Percentiles rank a stretch among this genome's conserved stretches.
phyloP scores from a whole-genome alignment of 306 rosid species.

The Herpetospermum pedunculosum region DNA sequence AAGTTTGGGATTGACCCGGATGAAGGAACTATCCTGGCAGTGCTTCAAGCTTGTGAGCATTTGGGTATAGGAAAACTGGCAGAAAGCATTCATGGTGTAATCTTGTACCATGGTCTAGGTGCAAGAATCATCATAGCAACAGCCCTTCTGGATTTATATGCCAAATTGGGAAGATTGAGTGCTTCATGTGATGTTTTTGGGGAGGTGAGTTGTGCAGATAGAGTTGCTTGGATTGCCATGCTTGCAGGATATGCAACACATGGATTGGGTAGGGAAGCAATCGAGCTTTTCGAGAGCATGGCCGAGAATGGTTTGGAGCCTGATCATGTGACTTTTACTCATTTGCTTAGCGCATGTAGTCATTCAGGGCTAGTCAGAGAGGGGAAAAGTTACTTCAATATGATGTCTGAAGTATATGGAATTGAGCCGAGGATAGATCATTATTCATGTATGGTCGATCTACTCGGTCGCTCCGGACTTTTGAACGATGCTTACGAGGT shows the following conservation, averaged over 20 bases:
- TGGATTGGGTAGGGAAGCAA: constrained; percentile 50
- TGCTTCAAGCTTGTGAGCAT: constrained; percentile 53
- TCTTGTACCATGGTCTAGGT: constrained; percentile 29
- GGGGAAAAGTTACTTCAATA: constrained; percentile 45
- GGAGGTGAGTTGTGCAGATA: constrained; percentile 44
- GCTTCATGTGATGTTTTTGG: constrained; percentile 36
- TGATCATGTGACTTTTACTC: constrained; percentile 75
- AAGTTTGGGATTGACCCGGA: constrained; percentile 34
- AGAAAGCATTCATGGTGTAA: constrained; percentile 45
- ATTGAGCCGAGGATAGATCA: constrained; percentile 57
- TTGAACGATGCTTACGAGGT: constrained; percentile 46
- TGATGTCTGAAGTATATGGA: constrained; percentile 41
- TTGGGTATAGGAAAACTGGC: constrained; percentile 33
- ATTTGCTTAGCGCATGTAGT: constrained; percentile 70
- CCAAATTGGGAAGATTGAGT: constrained; percentile 55
- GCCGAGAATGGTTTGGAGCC: constrained; percentile 38
- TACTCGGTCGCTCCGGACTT: constrained; percentile 59
- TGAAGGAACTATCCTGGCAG: constrained; percentile 45
- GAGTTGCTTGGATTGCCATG: constrained; percentile 76
- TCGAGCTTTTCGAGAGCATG: constrained; percentile 38
- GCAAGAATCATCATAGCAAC: constrained; percentile 34
- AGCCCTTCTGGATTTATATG: constrained; percentile 40
- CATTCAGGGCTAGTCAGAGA: constrained; percentile 65
- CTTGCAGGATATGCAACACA: constrained; percentile 56
- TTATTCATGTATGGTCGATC: constrained; percentile 84